phyloP scores from a whole-genome alignment of 768 basidiomycete species.

The Trametes punicea region DNA sequence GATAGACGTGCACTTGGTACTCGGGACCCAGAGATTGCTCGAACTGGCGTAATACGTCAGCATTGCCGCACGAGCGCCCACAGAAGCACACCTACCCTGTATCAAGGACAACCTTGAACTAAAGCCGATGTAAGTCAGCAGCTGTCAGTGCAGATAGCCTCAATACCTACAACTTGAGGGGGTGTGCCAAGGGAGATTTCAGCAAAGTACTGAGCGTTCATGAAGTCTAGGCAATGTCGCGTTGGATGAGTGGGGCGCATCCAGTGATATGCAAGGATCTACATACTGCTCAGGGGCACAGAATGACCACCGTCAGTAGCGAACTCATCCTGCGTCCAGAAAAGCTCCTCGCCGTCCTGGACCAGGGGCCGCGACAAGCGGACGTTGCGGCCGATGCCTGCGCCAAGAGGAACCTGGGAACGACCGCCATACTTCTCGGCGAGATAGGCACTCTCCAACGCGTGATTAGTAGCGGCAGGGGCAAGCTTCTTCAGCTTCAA shows the following conservation, averaged over 20 bases:
- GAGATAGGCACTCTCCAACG: conserved; percentile 78
- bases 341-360: conserved; percentile 53
- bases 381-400: conserved; percentile 63
- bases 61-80: neutral
- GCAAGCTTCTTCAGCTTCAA: conserved; percentile 89
- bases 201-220: conserved; percentile 97
- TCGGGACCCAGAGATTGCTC: conserved; percentile 94
- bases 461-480: conserved; percentile 54
- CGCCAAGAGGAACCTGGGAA: conserved; percentile 61
- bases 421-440: conserved; percentile 89
- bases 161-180: conserved; percentile 62
- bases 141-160: neutral
- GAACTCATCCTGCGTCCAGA: conserved; percentile 77
- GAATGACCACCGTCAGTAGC: conserved; percentile 67
- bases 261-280: neutral
- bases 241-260: neutral
- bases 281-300: conserved; percentile 86
- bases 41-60: conserved; percentile 45
- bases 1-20: conserved; percentile 75
- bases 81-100: conserved; percentile 59
- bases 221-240: conserved; percentile 62
- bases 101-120: conserved; percentile 95
- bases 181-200: conserved; percentile 84
- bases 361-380: conserved; percentile 41
- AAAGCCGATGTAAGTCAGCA: conserved; percentile 8